These are phyloP conservation scores for Centella asiatica DNA, from an alignment of 129 eudicot species.

Conservation along the genomic window DNA sequence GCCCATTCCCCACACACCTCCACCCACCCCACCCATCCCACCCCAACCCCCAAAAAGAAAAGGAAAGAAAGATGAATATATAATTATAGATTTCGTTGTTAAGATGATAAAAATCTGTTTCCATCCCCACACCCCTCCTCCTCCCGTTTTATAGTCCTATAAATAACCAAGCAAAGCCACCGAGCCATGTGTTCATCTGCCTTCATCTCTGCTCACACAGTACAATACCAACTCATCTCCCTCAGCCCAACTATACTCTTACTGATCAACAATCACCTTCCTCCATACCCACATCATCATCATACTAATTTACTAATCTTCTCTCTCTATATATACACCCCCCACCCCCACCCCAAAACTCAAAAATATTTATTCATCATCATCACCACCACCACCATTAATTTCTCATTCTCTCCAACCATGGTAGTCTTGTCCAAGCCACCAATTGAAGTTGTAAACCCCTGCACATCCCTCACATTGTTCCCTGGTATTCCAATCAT, in stretches of 20 bases:
- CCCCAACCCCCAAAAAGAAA: no score
- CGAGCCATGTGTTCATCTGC: conserved; percentile 18
- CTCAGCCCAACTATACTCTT: not conserved
- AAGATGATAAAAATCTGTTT: not conserved
- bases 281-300: not conserved
- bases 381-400: no score
- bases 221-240: conserved; percentile 6
- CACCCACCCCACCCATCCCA: no score
- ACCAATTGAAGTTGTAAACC: conserved; percentile 27
- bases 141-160: conserved; percentile 10
- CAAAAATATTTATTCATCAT: no score
- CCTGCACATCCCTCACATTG: conserved; percentile 29
- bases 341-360: not conserved
- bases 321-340: not conserved
- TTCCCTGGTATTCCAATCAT: conserved; percentile 50
- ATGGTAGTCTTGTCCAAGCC: conserved; percentile 64
- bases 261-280: not conserved
- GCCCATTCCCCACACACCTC: no score
- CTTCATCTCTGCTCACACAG: conserved; percentile 15
- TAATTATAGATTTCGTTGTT: no score
- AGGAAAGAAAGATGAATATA: no score
- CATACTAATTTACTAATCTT: conserved; percentile 1
- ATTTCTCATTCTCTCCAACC: no score
- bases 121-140: not conserved
- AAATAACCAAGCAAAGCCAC: conserved; percentile 20